phyloP scores from a whole-genome alignment of 2,329 filamentous ascomycete genomes.

The Arthrobotrys sinensis region DNA sequence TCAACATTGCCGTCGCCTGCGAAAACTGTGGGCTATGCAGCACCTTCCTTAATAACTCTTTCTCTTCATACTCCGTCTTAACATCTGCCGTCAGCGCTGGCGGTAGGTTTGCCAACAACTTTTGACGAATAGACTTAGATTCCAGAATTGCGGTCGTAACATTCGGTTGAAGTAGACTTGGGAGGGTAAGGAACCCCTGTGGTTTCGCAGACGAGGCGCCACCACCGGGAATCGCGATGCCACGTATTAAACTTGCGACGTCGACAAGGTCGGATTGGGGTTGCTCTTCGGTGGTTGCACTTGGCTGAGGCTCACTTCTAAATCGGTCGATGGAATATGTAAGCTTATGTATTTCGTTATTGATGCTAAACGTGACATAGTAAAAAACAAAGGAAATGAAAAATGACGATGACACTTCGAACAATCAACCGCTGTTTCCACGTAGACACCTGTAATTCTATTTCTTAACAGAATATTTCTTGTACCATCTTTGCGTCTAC shows the following conservation, averaged over 20 bases:
- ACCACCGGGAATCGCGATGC: slow-evolving; percentile 62
- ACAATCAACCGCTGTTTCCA: slow-evolving; percentile 10
- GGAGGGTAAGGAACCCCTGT: slow-evolving; percentile 90
- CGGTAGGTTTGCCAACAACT: slow-evolving; percentile 83
- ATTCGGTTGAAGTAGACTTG: slow-evolving; percentile 84
- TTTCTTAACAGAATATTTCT: slow-evolving; percentile 1
- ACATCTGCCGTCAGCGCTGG: slow-evolving; percentile 80
- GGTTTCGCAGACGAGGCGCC: slow-evolving; percentile 70
- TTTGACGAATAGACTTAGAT: slow-evolving; percentile 70
- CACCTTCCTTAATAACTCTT: slow-evolving; percentile 83
- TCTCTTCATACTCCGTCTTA: slow-evolving; percentile 85
- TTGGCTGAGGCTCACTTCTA: slow-evolving; percentile 51
- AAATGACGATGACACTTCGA: slow-evolving; percentile 6
- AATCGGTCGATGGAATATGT: slow-evolving; percentile 33
- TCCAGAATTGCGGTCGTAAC: slow-evolving; percentile 85
- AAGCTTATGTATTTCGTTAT: slow-evolving; percentile 59
- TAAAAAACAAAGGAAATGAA: slow-evolving; percentile 26
- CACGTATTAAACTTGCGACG: slow-evolving; percentile 52
- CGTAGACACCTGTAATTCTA: neutral
- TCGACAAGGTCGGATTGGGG: slow-evolving; percentile 45
- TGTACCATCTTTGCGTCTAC: slow-evolving; percentile 9
- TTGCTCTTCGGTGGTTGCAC: slow-evolving; percentile 24
- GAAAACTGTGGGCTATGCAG: slow-evolving; percentile 90
- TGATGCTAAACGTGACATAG: slow-evolving; percentile 55
- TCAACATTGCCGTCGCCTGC: slow-evolving; percentile 87